Conservation (phyloP, 192 early-diverging fungal genomes). For the Chytriomyces sp. region DNA sequence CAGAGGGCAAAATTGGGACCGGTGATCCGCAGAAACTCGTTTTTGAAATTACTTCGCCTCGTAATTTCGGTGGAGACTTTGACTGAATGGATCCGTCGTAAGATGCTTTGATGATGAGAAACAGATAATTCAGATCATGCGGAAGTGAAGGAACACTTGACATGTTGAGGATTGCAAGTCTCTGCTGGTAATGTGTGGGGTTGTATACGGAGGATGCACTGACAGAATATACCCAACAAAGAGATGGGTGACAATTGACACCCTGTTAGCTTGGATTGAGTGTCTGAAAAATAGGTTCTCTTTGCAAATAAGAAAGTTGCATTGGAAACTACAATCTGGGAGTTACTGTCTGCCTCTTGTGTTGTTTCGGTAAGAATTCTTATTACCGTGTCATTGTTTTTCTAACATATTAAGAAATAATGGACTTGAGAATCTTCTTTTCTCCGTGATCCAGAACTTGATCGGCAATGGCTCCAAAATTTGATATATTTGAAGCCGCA, state of each 20-base stretch:
- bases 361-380: slow-evolving; percentile 64
- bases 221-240: no score
- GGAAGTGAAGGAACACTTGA: no score
- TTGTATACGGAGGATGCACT: no score
- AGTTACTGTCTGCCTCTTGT: not conserved
- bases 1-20: no score
- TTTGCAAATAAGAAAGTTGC: not conserved
- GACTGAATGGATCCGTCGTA: no score
- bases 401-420: not conserved
- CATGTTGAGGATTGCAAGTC: no score
- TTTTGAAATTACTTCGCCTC: no score
- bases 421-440: slow-evolving; percentile 5
- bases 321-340: not conserved
- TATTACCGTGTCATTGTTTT: slow-evolving; percentile 9
- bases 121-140: no score
- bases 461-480: slow-evolving; percentile 9
- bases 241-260: not conserved
- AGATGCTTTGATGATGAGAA: no score
- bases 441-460: slow-evolving; percentile 46
- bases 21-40: no score
- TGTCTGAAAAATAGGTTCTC: not conserved
- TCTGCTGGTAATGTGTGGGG: no score
- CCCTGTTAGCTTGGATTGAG: not conserved
- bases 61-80: no score
- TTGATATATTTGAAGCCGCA: not conserved